phyloP scores from a whole-genome alignment of 176 grass and related monocot species.

The Triticum turgidum region DNA sequence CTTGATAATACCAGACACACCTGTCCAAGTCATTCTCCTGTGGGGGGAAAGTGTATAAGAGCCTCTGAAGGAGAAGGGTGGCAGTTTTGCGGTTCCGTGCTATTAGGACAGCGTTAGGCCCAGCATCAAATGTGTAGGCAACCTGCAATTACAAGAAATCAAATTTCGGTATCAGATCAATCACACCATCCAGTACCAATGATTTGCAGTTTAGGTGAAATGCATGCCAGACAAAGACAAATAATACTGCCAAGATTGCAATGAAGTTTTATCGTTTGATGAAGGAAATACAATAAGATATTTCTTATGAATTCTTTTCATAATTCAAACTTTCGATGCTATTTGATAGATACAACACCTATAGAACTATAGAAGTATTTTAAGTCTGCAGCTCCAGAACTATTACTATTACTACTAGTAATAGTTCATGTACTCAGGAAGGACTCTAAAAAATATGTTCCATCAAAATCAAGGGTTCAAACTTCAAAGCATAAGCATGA shows the following conservation, averaged over 20 bases:
- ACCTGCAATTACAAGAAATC: slow-evolving; percentile 46
- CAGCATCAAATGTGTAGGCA: slow-evolving; percentile 91
- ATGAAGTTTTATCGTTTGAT: neutral
- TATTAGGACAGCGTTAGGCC: slow-evolving; percentile 81
- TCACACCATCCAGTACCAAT: neutral
- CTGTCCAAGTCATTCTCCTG: slow-evolving; percentile 64
- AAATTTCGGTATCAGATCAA: neutral
- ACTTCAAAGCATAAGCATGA: neutral
- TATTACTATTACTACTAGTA: neutral
- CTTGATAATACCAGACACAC: slow-evolving; percentile 18
- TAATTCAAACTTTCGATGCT: neutral
- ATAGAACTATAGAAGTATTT: neutral
- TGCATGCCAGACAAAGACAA: neutral
- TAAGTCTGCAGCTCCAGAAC: neutral
- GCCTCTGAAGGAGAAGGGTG: slow-evolving; percentile 65
- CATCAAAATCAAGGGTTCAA: neutral
- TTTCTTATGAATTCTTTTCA: neutral
- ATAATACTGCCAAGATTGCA: neutral
- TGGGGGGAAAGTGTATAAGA: slow-evolving; percentile 73
- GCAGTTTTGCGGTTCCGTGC: slow-evolving; percentile 70
- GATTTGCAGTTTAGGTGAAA: slow-evolving; percentile 1
- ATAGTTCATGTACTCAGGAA: neutral
- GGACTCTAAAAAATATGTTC: neutral
- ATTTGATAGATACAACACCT: neutral
- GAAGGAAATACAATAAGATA: neutral